Base-by-base conservation (phyloP, 2,329 filamentous ascomycete species). In the Fonsecaea monophora region DNA sequence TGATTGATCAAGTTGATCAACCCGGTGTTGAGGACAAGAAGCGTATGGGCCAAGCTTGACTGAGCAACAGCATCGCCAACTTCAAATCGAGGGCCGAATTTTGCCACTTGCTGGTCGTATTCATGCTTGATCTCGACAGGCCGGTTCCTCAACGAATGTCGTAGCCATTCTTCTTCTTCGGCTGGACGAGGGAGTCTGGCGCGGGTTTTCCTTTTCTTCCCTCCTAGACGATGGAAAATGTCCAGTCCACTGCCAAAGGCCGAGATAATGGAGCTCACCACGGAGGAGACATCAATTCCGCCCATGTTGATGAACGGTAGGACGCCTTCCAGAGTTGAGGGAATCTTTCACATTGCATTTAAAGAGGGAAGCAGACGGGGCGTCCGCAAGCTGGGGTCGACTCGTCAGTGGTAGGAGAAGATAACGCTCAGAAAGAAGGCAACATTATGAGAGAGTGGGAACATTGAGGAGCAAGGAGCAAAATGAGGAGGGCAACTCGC, bases 21-120 rank as follows among this genome's bases (percentile, higher is more conserved):
- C 12, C 72, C 72, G 10, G 72, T 71, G 61, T 74, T 74, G 30
- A 74, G 66, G 10, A 71, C 69, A 6, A 74, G 62, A n/a, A 74
- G 68, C 4, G 68, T 73, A 61, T 72, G 71, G 57, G 70, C 71
- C n/a, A 74, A 63, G 42, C 65, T 72, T 18, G 68, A 62, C 50
- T 73, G 70, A 35, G 71, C 67, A 18, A 62, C 60, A 37, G 58
- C 60, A 56, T 74, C 72, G 5, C 72, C 72, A 42, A 70, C 65
- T 38, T 71, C 70, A 50, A 72, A 74, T 55, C 59, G 57, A 50
- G 56, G 64, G 25, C 72, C 72, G 56, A 67, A 69, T 58, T 63
- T 68, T 38, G 66, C 68, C 10, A 70, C 65, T 53, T 61, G 68
- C n/a, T 68, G 62, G 32, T 72, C 67, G 56, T 71, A 73, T 59